Conservation (phyloP, 495 filamentous ascomycete genomes). For the Darksidea phi region DNA sequence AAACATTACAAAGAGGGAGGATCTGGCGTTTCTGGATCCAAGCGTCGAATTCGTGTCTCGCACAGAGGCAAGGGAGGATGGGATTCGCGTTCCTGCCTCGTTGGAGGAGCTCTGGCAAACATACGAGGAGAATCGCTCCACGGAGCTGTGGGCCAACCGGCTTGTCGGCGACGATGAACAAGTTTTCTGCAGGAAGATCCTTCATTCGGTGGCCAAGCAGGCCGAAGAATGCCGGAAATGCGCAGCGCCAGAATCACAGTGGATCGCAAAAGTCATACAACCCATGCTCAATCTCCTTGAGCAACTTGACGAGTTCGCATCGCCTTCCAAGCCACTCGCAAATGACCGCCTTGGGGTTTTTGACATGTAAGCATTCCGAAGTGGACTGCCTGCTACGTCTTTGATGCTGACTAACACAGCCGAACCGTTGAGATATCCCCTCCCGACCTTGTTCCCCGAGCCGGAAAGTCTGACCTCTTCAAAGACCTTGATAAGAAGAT, state of each 20-base stretch:
- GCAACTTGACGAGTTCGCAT: too few relatives aligned
- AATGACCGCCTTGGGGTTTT: slow-evolving; percentile 3
- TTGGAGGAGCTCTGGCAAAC: too few relatives aligned
- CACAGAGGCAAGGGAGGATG: too few relatives aligned
- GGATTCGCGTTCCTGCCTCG: too few relatives aligned
- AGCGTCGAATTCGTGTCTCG: too few relatives aligned
- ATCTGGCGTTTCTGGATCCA: too few relatives aligned
- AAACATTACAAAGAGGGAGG: too few relatives aligned
- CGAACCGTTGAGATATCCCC: slow-evolving; percentile 6
- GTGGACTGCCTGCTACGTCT: not conserved
- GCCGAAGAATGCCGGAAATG: not conserved
- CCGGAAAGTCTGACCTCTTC: slow-evolving; percentile 8
- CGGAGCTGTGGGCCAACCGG: too few relatives aligned
- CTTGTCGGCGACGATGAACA: too few relatives aligned
- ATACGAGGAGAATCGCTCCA: too few relatives aligned
- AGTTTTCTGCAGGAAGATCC: too few relatives aligned
- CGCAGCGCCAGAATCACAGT: not conserved
- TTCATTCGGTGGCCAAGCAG: too few relatives aligned
- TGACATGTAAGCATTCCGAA: slow-evolving; percentile 11
- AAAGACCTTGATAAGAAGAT: slow-evolving; percentile 20
- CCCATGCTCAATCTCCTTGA: not conserved
- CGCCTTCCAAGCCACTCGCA: not conserved
- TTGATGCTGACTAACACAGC: not conserved
- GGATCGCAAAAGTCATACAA: not conserved
- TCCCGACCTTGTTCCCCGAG: slow-evolving; percentile 7